Evolutionary conservation across 805 yeast genomes (phyloP).

Genomic region (Saccharomyces eubayanus): DNA sequence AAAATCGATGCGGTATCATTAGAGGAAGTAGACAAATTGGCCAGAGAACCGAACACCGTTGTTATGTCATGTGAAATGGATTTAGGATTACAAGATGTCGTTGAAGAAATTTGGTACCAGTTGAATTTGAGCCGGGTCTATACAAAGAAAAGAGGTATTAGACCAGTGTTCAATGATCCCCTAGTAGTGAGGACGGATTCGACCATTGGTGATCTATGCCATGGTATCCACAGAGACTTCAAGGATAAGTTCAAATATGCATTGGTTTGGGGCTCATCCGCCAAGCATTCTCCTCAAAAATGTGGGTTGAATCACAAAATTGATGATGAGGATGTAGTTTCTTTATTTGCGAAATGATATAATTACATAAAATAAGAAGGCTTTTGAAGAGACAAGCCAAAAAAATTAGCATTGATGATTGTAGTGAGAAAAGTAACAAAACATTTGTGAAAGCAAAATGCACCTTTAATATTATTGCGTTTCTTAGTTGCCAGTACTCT

Average conservation of each 20-base stretch:
- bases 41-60: conserved; percentile 85
- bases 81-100: conserved; percentile 77
- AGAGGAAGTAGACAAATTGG: conserved; percentile 88
- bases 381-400: background rate
- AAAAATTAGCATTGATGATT: background rate
- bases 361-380: background rate
- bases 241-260: conserved; percentile 90
- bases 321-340: conserved; percentile 90
- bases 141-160: conserved; percentile 79
- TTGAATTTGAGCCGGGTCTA: conserved; percentile 70
- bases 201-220: conserved; percentile 80
- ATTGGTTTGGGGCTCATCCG: conserved; percentile 90
- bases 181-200: conserved; percentile 79
- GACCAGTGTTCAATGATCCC: conserved; percentile 80
- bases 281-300: conserved; percentile 93
- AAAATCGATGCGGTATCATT: conserved; percentile 91
- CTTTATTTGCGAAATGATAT: conserved; percentile 69
- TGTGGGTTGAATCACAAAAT: conserved; percentile 82
- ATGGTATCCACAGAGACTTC: conserved; percentile 85
- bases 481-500: too few species aligned
- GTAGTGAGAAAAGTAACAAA: background rate
- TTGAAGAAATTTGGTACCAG: conserved; percentile 90
- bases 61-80: conserved; percentile 90
- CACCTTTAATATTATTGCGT: too few species aligned
- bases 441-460: too few species aligned